Base-by-base conservation (phyloP, 2,329 filamentous ascomycete species). In the Amylocarpus encephaloides region DNA sequence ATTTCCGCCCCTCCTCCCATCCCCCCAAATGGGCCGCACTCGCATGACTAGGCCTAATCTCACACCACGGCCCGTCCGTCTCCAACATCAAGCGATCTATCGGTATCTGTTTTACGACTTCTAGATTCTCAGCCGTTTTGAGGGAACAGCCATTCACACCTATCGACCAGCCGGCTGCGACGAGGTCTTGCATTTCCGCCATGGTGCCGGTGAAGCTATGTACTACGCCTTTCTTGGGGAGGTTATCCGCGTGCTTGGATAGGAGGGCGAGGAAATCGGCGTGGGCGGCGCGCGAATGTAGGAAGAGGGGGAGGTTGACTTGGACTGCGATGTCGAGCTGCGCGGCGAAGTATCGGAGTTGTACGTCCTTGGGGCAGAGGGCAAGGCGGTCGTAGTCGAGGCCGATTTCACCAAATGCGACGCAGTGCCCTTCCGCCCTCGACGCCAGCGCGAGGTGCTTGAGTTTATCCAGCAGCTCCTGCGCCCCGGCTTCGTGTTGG, bases 41-140 rank as follows among this genome's bases (percentile, higher is more conserved):
- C 29, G 91, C 90, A 70, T 98, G 92, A 29, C 81, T 88, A 1
- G 90, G 85, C 19, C 93, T 77, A 52, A 98, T 92, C 68, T 98
- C 93, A 65, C 93, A 98, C 87, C 93, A 98, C 2, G 93, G 93
- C 2, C 93, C 93, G 66, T 98, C 93, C 0, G 93, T 98, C 75
- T 98, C 93, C 43, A 98, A 82, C 78, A 97, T 94, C 48, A 98
- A 69, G 42, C 84, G 73, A 49, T 91, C 82, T 10, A 98, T 72
- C 10, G 83, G 86, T 35, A 97, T 82, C 53, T 85, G 79, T 55
- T 78, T 82, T 10, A 96, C 89, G 2, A 96, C 91, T 12, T 79
- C 83, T 36, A 95, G 80, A 62, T 97, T 98, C 66, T 95, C 89
- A 10, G 78, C 83, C 5, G 89, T 97, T 76, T 97, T 98, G 74